These are phyloP conservation scores for Vicia faba DNA, from an alignment of 306 rosid species.

Conservation along the genomic window DNA sequence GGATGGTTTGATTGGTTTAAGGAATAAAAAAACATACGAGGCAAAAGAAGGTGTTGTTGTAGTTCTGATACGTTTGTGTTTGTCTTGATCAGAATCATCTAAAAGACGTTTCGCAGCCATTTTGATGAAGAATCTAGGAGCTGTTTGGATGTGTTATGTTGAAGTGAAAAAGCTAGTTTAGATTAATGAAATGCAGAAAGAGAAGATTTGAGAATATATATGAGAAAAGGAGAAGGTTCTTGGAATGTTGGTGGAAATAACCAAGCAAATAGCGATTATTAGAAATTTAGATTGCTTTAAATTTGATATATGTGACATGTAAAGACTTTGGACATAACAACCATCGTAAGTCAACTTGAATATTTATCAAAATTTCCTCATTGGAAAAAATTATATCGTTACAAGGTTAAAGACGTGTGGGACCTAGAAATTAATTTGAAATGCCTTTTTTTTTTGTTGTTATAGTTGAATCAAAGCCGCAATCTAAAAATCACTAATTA, in stretches of 20 bases:
- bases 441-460: neutral
- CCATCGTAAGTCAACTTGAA: slow-evolving; percentile 52
- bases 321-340: slow-evolving; percentile 58
- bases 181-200: neutral
- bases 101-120: slow-evolving; percentile 71
- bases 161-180: neutral
- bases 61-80: slow-evolving; percentile 50
- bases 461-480: neutral
- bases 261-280: slow-evolving; percentile 33
- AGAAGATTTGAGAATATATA: neutral
- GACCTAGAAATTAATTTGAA: neutral
- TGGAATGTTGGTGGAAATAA: slow-evolving; percentile 65
- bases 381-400: neutral
- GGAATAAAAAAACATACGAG: slow-evolving; percentile 55
- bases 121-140: neutral
- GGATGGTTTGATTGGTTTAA: neutral
- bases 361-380: neutral
- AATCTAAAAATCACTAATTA: neutral
- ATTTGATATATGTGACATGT: slow-evolving; percentile 33
- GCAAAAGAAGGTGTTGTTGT: slow-evolving; percentile 60
- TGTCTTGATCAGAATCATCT: slow-evolving; percentile 49
- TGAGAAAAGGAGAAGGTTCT: slow-evolving; percentile 50
- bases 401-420: neutral
- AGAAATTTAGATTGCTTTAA: slow-evolving; percentile 29
- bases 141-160: neutral